Conservation (phyloP, 1,139 yeast species). For the Suhomyces kunorum region DNA sequence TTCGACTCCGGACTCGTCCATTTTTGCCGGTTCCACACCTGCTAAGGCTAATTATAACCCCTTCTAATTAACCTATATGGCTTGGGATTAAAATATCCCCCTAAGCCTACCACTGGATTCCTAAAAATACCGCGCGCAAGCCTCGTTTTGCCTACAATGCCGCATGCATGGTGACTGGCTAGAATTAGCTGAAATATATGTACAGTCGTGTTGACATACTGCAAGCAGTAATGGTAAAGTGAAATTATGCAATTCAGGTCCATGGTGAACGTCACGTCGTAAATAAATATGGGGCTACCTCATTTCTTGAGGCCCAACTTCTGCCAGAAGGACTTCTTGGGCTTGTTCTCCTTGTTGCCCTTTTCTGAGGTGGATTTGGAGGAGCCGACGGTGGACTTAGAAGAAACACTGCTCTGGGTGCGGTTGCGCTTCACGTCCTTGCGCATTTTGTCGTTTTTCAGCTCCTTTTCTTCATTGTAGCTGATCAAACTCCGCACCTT, state of each 20-base stretch:
- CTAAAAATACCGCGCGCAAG: background rate
- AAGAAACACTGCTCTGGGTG: slow-evolving; percentile 12
- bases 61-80: no score
- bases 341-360: slow-evolving; percentile 23
- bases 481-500: slow-evolving; percentile 42
- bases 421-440: slow-evolving; percentile 20
- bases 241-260: background rate
- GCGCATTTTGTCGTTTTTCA: slow-evolving; percentile 27
- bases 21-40: slow-evolving; percentile 11
- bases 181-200: background rate
- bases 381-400: slow-evolving; percentile 16
- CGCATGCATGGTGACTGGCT: background rate
- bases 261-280: background rate
- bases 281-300: slow-evolving; percentile 3
- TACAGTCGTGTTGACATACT: background rate
- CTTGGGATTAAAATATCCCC: no score
- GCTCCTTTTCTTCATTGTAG: slow-evolving; percentile 30
- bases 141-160: background rate
- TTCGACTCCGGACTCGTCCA: slow-evolving; percentile 91
- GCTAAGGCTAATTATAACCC: background rate
- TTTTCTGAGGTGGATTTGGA: slow-evolving; percentile 17
- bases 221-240: slow-evolving; percentile 1
- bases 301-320: slow-evolving; percentile 35
- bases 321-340: slow-evolving; percentile 35
- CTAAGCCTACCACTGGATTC: background rate